Conservation (phyloP, 495 filamentous ascomycete genomes). For the Aspergillus heteromorphus region DNA sequence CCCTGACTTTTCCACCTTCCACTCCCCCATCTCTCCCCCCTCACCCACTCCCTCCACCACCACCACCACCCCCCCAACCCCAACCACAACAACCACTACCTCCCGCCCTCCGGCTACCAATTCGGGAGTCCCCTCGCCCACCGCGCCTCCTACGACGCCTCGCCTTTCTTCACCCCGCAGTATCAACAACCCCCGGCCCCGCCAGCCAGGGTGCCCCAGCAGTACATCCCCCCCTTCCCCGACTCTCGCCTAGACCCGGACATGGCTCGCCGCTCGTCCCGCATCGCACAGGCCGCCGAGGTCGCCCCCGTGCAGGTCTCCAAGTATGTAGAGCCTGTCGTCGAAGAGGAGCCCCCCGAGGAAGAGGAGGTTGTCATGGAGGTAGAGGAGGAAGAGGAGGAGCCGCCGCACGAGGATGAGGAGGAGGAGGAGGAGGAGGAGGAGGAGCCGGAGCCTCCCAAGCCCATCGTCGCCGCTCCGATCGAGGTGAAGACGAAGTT, state of each 20-base stretch:
- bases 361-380: constrained; percentile 10
- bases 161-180: constrained; percentile 33
- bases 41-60: constrained; percentile 4
- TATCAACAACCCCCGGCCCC: constrained; percentile 25
- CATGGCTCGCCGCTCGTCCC: constrained; percentile 44
- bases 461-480: constrained; percentile 27
- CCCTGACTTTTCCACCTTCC: constrained; percentile 44
- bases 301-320: constrained; percentile 21
- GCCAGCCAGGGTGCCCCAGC: constrained; percentile 21
- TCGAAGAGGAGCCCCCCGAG: constrained; percentile 14
- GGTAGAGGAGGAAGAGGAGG: constrained; percentile 17
- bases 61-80: constrained; percentile 1
- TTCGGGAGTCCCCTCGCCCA: constrained; percentile 30
- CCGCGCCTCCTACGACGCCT: constrained; percentile 41
- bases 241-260: constrained; percentile 25
- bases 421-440: constrained; percentile 21
- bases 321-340: constrained; percentile 39
- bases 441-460: constrained; percentile 1
- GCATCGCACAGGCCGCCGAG: constrained; percentile 32
- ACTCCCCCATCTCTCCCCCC: constrained; percentile 29
- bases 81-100: constrained; percentile 27
- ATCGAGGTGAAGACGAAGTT: constrained; percentile 91
- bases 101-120: constrained; percentile 20
- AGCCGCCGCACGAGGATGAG: constrained; percentile 7
- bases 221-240: constrained; percentile 32